Base-by-base conservation (phyloP, 345 rosid genomes). In the Eucalyptus marginata region DNA sequence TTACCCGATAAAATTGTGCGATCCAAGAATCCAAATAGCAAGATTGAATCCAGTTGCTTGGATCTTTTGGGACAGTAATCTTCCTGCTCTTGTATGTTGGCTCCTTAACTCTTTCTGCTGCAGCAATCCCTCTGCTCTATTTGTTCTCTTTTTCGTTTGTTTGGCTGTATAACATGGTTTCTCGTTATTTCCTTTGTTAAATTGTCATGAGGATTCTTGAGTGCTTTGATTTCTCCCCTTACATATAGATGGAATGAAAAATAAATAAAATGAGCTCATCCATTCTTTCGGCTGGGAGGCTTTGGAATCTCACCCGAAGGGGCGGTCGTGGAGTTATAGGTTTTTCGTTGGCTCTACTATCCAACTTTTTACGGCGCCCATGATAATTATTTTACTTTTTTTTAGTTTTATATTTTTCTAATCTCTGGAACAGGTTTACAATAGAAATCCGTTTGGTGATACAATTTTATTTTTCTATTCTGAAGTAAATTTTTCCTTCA, bases 311-410 rank as follows among this genome's bases (percentile, higher is more conserved):
- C 84, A 18, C 98, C 10, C 96, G 97, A 87, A 94, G 98, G 93
- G 96, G 92, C 90, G 98, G 98, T 50, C 97, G 97, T 88, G 99
- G 98, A 36, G 98, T 95, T 85, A 93, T 97, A 90, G 98, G 98
- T 50, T 89, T 86, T 58, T 3, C 51, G 87, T 86, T 62, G 18
- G 79, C 52, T 68, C 71, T 85, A 44, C 88, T 89, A 44, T 71
- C 86, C 36, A 64, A 27, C 88, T 14, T 50, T 50, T 50, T 50
- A 50, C 16, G 51, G 16, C 16, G 14, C 0, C 6, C 0, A 1
- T 49, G 51, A 49, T 49, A 49, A 49, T 49, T 13, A 49, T 49
- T 49, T 49, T 49, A 13, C n/a, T n/a, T 5, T 14, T 49, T 49
- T 50, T 50, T 14, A 50, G 0, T 5, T 50, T 50, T 14, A 50